Conservation (phyloP, 148 eudicot species). For the Diospyros lotus region DNA sequence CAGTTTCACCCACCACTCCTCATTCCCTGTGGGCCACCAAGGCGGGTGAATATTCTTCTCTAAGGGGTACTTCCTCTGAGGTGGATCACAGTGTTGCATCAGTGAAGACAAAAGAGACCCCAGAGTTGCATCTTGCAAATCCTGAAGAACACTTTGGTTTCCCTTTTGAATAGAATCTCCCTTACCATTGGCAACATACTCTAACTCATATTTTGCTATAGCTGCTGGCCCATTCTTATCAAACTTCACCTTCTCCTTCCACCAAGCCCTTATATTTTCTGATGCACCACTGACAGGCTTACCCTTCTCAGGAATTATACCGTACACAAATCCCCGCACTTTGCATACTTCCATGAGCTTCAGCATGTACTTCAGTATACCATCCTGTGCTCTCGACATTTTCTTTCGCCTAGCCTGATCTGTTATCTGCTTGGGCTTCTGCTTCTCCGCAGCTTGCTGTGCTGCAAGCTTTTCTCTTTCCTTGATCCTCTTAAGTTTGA, state of each 20-base stretch:
- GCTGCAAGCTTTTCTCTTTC: slow-evolving; percentile 71
- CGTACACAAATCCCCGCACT: slow-evolving; percentile 91
- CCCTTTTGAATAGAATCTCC: slow-evolving; percentile 44
- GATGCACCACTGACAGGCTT: slow-evolving; percentile 93
- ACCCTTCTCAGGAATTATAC: slow-evolving; percentile 97
- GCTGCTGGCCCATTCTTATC: slow-evolving; percentile 96
- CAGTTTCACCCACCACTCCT: slow-evolving; percentile 78
- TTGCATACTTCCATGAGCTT: slow-evolving; percentile 98
- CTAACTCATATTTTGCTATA: slow-evolving; percentile 66
- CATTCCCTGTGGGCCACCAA: slow-evolving; percentile 91
- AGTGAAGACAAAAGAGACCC: slow-evolving; percentile 90
- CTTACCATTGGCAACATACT: slow-evolving; percentile 42
- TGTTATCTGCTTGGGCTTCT: slow-evolving; percentile 55
- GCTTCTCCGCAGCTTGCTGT: slow-evolving; percentile 67
- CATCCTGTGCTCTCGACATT: slow-evolving; percentile 97
- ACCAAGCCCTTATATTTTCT: slow-evolving; percentile 95
- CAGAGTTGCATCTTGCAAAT: slow-evolving; percentile 90
- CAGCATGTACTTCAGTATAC: slow-evolving; percentile 91
- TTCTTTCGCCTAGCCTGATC: slow-evolving; percentile 94
- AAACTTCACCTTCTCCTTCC: slow-evolving; percentile 96
- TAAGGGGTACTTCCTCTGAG: slow-evolving; percentile 84
- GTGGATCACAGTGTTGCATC: slow-evolving; percentile 95
- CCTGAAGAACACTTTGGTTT: slow-evolving; percentile 57
- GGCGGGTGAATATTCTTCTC: slow-evolving; percentile 85
- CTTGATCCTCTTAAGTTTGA: slow-evolving; percentile 77